These are phyloP conservation scores for Colletotrichum orchidophilum DNA, from an alignment of 2,329 filamentous ascomycete species.

Conservation along the genomic window DNA sequence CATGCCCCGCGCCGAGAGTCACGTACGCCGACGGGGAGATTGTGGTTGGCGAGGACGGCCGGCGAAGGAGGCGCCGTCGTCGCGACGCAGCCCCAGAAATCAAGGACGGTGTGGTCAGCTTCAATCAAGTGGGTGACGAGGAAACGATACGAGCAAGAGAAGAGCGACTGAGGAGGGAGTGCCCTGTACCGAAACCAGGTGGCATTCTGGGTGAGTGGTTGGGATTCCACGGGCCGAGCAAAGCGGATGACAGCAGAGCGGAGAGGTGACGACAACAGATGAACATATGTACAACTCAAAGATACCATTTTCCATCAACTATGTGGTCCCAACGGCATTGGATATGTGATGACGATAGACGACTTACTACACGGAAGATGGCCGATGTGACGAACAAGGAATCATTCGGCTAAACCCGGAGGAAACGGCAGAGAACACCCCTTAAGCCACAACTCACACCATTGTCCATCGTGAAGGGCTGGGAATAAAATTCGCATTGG, in stretches of 20 bases:
- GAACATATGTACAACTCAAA: slow-evolving; percentile 25
- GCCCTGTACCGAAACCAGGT: slow-evolving; percentile 90
- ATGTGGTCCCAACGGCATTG: background rate
- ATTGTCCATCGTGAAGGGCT: too few species aligned
- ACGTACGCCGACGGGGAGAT: slow-evolving; percentile 77
- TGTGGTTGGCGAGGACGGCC: slow-evolving; percentile 55
- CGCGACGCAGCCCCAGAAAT: slow-evolving; percentile 47
- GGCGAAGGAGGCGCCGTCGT: slow-evolving; percentile 55
- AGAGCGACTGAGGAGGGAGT: slow-evolving; percentile 72
- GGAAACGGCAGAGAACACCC: background rate
- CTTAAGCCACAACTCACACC: background rate
- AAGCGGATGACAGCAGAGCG: slow-evolving; percentile 7
- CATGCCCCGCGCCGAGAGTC: slow-evolving; percentile 84
- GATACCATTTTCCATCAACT: slow-evolving; percentile 27
- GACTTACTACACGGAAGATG: background rate
- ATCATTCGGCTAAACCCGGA: background rate
- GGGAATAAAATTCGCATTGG: background rate
- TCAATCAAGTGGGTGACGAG: slow-evolving; percentile 51
- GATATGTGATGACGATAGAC: background rate
- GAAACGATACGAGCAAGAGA: slow-evolving; percentile 41
- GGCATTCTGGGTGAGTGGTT: slow-evolving; percentile 80
- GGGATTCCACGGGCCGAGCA: slow-evolving; percentile 64
- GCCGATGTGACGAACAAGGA: background rate
- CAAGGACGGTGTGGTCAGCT: slow-evolving; percentile 59
- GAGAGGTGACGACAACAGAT: slow-evolving; percentile 20